Conservation (phyloP, 23 red algal genomes). For the Pyropia yezoensis region DNA sequence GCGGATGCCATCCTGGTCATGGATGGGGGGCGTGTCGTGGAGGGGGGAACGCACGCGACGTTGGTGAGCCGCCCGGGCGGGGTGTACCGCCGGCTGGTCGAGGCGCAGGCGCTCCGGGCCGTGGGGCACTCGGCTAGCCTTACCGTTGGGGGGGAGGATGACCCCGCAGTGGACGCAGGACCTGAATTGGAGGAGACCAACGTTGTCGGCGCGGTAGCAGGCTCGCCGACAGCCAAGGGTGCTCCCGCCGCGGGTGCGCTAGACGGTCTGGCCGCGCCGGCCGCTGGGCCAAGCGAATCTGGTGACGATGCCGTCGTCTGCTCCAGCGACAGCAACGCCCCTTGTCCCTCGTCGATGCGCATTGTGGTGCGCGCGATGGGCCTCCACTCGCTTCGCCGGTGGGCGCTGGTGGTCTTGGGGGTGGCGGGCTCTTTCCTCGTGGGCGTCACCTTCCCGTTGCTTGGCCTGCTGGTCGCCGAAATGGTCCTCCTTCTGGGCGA, state of each 20-base stretch:
- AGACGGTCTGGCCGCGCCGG: neutral
- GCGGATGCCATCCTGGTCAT: constrained; percentile 84
- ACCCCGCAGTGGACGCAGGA: no score
- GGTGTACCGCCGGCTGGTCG: constrained; percentile 59
- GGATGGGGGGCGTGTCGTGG: constrained; percentile 70
- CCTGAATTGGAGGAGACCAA: neutral
- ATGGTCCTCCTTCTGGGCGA: constrained; percentile 23
- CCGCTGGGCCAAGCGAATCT: constrained; percentile 10
- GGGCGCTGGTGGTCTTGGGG: neutral
- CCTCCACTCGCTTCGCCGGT: no score
- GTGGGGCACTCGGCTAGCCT: neutral
- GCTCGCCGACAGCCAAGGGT: constrained; percentile 2
- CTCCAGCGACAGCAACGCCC: no score
- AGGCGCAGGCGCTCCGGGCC: constrained; percentile 36
- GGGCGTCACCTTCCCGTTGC: neutral
- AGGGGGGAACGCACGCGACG: constrained; percentile 60
- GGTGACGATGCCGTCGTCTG: neutral
- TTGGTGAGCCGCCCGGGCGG: constrained; percentile 45
- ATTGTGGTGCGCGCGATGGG: no score
- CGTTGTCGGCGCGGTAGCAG: neutral
- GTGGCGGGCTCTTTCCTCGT: neutral
- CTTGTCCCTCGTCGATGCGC: no score
- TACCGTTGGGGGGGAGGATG: constrained; percentile 12
- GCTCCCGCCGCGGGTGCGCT: constrained; percentile 13
- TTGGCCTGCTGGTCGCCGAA: constrained; percentile 9